These are phyloP conservation scores for Haplosporangium sp. DNA, from an alignment of 371 early-diverging fungal species.

Conservation along the genomic window DNA sequence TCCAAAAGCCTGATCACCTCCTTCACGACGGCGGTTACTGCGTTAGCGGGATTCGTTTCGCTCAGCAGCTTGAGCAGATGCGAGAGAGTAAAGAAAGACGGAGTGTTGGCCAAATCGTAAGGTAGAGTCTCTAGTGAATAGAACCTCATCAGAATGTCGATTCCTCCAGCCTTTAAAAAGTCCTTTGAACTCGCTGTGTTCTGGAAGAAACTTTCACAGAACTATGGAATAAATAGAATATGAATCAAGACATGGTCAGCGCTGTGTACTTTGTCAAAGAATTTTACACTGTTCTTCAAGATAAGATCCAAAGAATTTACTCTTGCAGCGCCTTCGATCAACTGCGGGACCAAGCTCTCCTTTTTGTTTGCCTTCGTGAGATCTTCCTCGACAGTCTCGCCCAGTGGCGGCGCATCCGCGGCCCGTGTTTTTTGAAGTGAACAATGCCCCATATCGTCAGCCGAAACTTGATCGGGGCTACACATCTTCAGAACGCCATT, in stretches of 20 bases:
- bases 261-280: not conserved
- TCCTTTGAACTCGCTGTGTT: conserved; percentile 78
- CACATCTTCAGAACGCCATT: conserved; percentile 63
- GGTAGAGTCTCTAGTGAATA: conserved; percentile 78
- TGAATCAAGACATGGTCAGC: not conserved
- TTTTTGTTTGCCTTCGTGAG: conserved; percentile 64
- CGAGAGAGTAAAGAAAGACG: conserved; percentile 74
- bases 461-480: conserved; percentile 49
- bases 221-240: conserved; percentile 55
- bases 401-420: conserved; percentile 30
- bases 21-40: conserved; percentile 57
- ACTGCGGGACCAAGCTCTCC: conserved; percentile 60
- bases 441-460: conserved; percentile 59
- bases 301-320: conserved; percentile 52
- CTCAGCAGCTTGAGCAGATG: conserved; percentile 79
- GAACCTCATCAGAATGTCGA: conserved; percentile 71
- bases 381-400: conserved; percentile 50
- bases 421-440: conserved; percentile 48
- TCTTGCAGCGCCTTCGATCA: conserved; percentile 63
- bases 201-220: conserved; percentile 90
- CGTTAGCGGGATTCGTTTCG: conserved; percentile 69
- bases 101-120: conserved; percentile 77
- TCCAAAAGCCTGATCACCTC: conserved; percentile 61
- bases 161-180: conserved; percentile 76
- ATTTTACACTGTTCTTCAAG: not conserved